Conservation (phyloP, 768 basidiomycete species). For the Collybia nuda region DNA sequence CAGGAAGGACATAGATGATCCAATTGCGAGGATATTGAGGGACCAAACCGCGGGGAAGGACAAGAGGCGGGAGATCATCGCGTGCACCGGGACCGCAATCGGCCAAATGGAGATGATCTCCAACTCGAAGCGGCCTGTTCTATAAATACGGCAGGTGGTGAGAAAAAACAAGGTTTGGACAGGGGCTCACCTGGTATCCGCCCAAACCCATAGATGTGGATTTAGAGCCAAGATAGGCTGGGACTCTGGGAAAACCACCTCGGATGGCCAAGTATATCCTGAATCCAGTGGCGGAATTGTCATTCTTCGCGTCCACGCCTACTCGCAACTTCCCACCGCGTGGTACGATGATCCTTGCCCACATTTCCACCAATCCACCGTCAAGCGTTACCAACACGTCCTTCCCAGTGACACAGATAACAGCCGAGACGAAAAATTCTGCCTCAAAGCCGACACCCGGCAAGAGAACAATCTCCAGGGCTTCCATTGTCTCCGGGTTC, state of each 20-base stretch:
- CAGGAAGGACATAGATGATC: slow-evolving; percentile 54
- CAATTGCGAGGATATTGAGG: slow-evolving; percentile 50
- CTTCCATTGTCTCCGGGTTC: slow-evolving; percentile 50
- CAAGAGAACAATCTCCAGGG: slow-evolving; percentile 51
- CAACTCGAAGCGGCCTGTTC: slow-evolving; percentile 50
- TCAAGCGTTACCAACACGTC: slow-evolving; percentile 41
- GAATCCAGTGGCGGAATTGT: slow-evolving; percentile 35
- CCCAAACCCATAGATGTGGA: slow-evolving; percentile 64
- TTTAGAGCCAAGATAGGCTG: slow-evolving; percentile 61
- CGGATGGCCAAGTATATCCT: slow-evolving; percentile 55
- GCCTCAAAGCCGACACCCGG: slow-evolving; percentile 43
- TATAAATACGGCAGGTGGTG: slow-evolving; percentile 17
- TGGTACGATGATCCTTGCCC: slow-evolving; percentile 48
- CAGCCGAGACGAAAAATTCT: slow-evolving; percentile 46
- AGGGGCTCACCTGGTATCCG: slow-evolving; percentile 49
- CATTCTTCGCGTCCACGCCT: slow-evolving; percentile 21
- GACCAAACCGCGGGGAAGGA: slow-evolving; percentile 27
- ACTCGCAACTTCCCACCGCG: slow-evolving; percentile 43
- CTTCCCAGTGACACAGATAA: slow-evolving; percentile 59
- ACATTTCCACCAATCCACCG: slow-evolving; percentile 37
- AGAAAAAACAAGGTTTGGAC: not conserved
- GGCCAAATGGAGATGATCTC: slow-evolving; percentile 49
- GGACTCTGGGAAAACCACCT: slow-evolving; percentile 61
- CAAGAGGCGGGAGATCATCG: slow-evolving; percentile 8
- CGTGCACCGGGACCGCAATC: slow-evolving; percentile 20